Evolutionary conservation across 1,139 yeast species (phyloP).

Genomic region (Debaryomyces robertsiae): DNA sequence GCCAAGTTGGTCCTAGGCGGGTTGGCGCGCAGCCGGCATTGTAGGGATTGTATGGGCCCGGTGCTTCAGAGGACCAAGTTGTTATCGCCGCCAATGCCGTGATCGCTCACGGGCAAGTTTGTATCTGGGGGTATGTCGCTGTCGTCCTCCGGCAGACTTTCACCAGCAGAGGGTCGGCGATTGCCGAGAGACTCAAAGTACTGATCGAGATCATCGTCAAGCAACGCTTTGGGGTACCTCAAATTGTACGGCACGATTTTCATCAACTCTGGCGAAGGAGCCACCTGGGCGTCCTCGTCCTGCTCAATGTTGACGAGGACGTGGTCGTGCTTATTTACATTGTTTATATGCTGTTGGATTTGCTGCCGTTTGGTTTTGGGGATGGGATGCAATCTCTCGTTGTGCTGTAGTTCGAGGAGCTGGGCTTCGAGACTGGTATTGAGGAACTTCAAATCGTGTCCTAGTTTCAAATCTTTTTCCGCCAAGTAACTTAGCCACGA

Average conservation of each 20-base stretch:
- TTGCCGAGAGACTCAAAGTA: constrained; percentile 16
- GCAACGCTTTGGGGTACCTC: constrained; percentile 26
- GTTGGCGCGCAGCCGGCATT: too few relatives aligned
- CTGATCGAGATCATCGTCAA: constrained; percentile 30
- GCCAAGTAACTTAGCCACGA: constrained; percentile 46
- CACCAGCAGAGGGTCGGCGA: constrained; percentile 10
- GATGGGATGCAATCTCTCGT: constrained; percentile 35
- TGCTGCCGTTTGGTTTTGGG: constrained; percentile 24
- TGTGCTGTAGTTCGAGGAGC: constrained; percentile 30
- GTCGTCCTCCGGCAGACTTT: constrained; percentile 14
- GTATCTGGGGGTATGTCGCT: too few relatives aligned
- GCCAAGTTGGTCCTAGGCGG: too few relatives aligned
- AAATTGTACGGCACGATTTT: constrained; percentile 35
- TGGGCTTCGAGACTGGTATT: constrained; percentile 35
- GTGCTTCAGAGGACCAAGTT: constrained; percentile 13
- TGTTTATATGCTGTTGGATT: constrained; percentile 25
- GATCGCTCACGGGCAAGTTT: constrained; percentile 15
- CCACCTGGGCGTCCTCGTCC: constrained; percentile 21
- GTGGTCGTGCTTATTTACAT: constrained; percentile 33
- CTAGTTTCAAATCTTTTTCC: constrained; percentile 48
- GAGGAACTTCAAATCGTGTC: constrained; percentile 42
- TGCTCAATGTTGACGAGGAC: constrained; percentile 19
- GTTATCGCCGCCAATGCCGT: constrained; percentile 21
- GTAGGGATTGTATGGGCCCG: too few relatives aligned
- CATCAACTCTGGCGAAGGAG: constrained; percentile 25